Percentiles rank a stretch among this genome's conserved stretches.
Conservation (phyloP, 176 grass and related monocot species). For the Oryza longistaminata region DNA sequence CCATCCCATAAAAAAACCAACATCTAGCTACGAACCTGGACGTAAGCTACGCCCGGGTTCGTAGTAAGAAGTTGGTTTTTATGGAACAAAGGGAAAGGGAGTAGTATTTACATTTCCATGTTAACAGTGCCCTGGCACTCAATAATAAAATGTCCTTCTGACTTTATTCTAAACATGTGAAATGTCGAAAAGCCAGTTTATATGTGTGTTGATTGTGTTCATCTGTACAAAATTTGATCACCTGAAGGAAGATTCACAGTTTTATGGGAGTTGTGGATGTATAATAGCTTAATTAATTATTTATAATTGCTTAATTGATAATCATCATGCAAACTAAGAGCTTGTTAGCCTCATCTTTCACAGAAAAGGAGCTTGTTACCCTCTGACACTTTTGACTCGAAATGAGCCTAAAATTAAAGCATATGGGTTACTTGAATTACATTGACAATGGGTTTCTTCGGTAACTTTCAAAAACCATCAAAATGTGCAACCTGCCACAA, state of each 20-base stretch:
- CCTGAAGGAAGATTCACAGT: neutral
- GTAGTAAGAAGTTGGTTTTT: too few species aligned
- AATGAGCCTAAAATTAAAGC: neutral
- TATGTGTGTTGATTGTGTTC: neutral
- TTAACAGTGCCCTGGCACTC: neutral
- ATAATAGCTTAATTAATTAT: slow-evolving; percentile 10
- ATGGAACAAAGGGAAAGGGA: too few species aligned
- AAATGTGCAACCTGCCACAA: neutral
- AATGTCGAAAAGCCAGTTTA: slow-evolving; percentile 1
- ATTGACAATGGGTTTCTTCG: too few species aligned
- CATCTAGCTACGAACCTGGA: too few species aligned
- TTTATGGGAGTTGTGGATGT: neutral
- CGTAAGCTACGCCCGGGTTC: too few species aligned
- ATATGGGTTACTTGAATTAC: neutral
- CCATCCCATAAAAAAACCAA: too few species aligned
- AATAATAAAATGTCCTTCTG: slow-evolving; percentile 29
- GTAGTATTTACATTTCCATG: slow-evolving; percentile 22
- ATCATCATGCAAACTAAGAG: slow-evolving; percentile 6
- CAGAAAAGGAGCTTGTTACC: neutral
- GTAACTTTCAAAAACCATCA: neutral
- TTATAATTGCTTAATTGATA: slow-evolving; percentile 17
- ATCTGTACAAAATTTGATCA: slow-evolving; percentile 24
- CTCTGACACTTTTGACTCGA: neutral
- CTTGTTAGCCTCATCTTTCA: neutral
- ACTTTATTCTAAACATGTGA: slow-evolving; percentile 34